Evolutionary conservation across 768 basidiomycete genomes (phyloP).

Genomic region (Auricularia sp.): DNA sequence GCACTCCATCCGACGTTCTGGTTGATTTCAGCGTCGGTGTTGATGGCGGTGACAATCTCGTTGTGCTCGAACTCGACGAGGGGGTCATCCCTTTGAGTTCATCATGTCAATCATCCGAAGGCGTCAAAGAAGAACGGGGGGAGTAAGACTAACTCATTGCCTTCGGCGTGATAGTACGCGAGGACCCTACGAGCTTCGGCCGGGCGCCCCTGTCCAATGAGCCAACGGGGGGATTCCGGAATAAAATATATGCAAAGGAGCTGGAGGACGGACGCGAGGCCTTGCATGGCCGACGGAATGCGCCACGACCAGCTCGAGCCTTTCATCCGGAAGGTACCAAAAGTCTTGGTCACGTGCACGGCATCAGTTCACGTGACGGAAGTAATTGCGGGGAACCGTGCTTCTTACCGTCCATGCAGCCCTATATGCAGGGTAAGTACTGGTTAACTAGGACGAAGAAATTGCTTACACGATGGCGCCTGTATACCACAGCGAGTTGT

Average conservation of each 20-base stretch:
- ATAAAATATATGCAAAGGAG: conserved; percentile 43
- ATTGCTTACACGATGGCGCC: conserved; percentile 24
- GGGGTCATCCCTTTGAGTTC: not conserved
- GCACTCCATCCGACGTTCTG: conserved; percentile 39
- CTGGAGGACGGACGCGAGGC: conserved; percentile 45
- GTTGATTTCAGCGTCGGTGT: conserved; percentile 47
- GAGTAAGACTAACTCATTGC: conserved; percentile 37
- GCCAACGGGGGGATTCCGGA: conserved; percentile 61
- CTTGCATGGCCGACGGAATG: conserved; percentile 54
- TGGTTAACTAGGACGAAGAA: not conserved
- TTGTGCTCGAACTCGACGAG: conserved; percentile 3
- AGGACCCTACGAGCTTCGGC: conserved; percentile 24
- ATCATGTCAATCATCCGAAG: too few relatives aligned
- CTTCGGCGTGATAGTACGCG: conserved; percentile 44
- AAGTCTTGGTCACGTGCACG: conserved; percentile 15
- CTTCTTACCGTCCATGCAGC: not conserved
- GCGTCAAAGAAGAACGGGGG: too few relatives aligned
- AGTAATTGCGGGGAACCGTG: not conserved
- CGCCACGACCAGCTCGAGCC: conserved; percentile 19
- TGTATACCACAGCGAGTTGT: conserved; percentile 63
- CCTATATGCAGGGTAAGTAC: not conserved
- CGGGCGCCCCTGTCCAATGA: conserved; percentile 42
- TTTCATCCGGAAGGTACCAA: conserved; percentile 28
- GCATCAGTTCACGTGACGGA: conserved; percentile 35
- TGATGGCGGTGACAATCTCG: conserved; percentile 57